Evolutionary conservation across 768 basidiomycete species (phyloP), one percentile per base, ranked within the genome.

Genomic region (Neoboletus magnificus): DNA sequence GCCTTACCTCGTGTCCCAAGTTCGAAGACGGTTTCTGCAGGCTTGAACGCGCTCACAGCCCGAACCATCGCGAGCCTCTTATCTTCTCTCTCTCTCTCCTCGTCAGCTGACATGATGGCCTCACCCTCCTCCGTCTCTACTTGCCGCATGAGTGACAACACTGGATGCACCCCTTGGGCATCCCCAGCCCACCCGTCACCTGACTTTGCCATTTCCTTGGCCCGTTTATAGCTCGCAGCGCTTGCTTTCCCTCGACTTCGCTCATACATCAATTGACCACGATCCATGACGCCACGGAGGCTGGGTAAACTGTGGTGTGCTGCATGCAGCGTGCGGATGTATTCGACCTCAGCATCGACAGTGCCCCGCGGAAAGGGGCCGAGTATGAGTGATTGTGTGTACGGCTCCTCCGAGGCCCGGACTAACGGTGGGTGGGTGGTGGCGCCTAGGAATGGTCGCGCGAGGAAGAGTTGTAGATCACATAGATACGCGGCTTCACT

Each of bases 231-330:
- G 65, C 88, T 89, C 53, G 86, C 85, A 16, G 82, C 80, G 64
- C 86, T 89, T 18, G 96, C 95, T 67, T 95, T 97, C 22, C 89
- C 89, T 69, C 92, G 87, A 58, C 91, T 92, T 32, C 93, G 85
- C 65, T 98, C 94, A 69, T 96, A 98, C 91, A 98, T 89, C 2
- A 80, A 74, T 60, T 98, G 93, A 0, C 94, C 95, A 49, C 91
- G 85, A 57, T 79, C 79, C 85, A 96, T 95, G 55, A 98, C 91
- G 5, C 85, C 84, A 22, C 88, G 79, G 29, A 96, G 73, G 41
- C 79, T 74, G 11, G 81, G 75, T 25, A 98, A 79, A 12, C 80
- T 79, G 59, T 84, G 82, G 50, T 89, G 82, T 33, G 77, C 70
- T 18, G 79, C 79, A 46, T 91, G 85, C 32, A 93, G 73, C 12